phyloP scores from a whole-genome alignment of 768 basidiomycete species.

The Amanita pseudoporphyria region DNA sequence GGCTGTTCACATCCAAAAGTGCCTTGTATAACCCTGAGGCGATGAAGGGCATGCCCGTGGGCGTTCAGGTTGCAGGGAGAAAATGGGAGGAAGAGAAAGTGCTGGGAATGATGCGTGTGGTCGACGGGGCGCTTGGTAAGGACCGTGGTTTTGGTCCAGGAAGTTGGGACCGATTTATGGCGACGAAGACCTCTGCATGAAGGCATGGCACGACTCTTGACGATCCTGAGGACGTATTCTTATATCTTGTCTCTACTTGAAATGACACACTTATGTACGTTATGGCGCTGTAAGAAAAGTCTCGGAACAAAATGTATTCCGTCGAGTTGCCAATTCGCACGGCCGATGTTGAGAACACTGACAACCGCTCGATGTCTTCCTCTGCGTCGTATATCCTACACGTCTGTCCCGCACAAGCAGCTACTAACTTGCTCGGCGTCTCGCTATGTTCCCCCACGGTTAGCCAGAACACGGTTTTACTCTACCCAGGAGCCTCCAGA shows the following conservation, averaged over 20 bases:
- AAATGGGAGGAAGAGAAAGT: conserved; percentile 84
- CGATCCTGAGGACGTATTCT: too few relatives aligned
- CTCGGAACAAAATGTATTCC: too few relatives aligned
- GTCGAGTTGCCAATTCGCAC: neutral
- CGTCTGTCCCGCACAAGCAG: neutral
- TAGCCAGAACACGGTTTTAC: neutral
- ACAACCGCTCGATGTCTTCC: neutral
- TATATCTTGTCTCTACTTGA: neutral
- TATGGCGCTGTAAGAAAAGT: too few relatives aligned
- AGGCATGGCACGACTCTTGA: neutral
- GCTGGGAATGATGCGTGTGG: conserved; percentile 66
- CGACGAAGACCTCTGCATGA: neutral
- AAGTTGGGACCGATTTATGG: conserved; percentile 26
- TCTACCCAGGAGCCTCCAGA: neutral
- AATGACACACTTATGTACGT: too few relatives aligned
- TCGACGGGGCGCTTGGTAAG: conserved; percentile 58
- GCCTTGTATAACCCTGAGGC: conserved; percentile 54
- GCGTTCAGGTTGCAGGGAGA: conserved; percentile 71
- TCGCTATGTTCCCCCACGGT: neutral
- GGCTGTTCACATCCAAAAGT: conserved; percentile 42
- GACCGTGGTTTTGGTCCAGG: conserved; percentile 64
- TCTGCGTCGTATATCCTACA: neutral
- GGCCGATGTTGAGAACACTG: neutral
- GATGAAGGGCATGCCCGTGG: conserved; percentile 74
- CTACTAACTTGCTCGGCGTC: neutral